phyloP scores from a whole-genome alignment of 805 yeast species.

The Cyberlindnera misumaiensis region DNA sequence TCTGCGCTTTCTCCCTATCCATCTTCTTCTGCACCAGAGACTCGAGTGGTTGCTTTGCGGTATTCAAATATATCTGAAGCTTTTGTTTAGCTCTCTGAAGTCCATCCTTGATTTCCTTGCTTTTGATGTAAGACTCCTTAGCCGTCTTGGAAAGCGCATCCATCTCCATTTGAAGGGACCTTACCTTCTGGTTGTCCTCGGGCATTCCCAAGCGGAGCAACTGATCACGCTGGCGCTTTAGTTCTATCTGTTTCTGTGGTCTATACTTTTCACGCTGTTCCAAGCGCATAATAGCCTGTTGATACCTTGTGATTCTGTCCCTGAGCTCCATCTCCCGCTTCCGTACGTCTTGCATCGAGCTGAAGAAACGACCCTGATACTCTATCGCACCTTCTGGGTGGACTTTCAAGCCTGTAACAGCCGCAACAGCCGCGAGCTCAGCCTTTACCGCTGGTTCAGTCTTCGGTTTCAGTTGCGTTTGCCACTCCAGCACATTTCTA shows the following conservation, averaged over 20 bases:
- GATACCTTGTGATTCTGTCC: constrained; percentile 5
- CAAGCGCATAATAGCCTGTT: constrained; percentile 1
- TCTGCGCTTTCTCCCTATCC: neutral
- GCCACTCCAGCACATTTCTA: neutral
- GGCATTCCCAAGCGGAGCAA: constrained; percentile 8
- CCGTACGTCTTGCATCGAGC: neutral
- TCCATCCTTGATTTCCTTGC: constrained; percentile 1
- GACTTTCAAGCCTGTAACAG: constrained; percentile 2
- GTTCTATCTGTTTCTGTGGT: constrained; percentile 5
- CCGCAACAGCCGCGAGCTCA: neutral
- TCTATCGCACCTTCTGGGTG: constrained; percentile 7
- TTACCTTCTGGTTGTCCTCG: constrained; percentile 2
- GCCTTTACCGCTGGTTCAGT: neutral
- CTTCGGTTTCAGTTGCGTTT: neutral
- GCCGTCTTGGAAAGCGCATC: constrained; percentile 2
- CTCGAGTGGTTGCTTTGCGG: constrained; percentile 3
- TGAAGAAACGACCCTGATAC: constrained; percentile 6
- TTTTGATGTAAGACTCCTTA: constrained; percentile 1
- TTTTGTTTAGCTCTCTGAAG: constrained; percentile 4
- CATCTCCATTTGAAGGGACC: constrained; percentile 5
- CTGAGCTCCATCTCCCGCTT: constrained; percentile 6
- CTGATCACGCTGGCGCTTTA: constrained; percentile 8
- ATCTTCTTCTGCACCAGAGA: neutral
- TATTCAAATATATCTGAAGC: constrained; percentile 3
- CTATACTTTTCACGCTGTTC: constrained; percentile 4